Base-by-base conservation (phyloP, 257 asterid genomes). In the Galeopsis tetrahit region DNA sequence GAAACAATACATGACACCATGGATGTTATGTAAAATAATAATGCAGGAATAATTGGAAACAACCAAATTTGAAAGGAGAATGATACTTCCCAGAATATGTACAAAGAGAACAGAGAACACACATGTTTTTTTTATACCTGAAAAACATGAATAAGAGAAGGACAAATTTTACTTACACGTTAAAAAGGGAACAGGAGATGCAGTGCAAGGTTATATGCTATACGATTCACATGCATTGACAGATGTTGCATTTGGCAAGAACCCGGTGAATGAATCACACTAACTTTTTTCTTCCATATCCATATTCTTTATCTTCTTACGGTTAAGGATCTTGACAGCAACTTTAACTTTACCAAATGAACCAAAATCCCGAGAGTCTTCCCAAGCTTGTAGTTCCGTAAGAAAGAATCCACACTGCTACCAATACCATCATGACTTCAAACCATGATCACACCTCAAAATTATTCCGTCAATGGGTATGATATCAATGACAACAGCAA, bases 211-310 rank as follows among this genome's bases (percentile, higher is more conserved):
- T 71, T 52, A 51, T 42, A 51, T 38, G 35, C 17, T 33, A 56
- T 6, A 10, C 17, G 66, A 58, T 73, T 43, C 81, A 46, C 33
- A 79, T 32, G 74, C 14, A 66, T 31, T 43, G 40, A 32, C 61
- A 32, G 42, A 65, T 34, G 36, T 2, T 33, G 6, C 31, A 83
- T 81, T 56, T 56, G 39, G n/a, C 14, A 7, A 56, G 63, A 31
- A 56, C 38, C n/a, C 63, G 2, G 38, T 56, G 38, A 56, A 51
- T 4, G 5, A 38, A 44, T 44, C 60, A 53, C 60, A 4, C 83
- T 28, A 5, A 92, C 97, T 96, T 88, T 92, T 92, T 75, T 92
- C 97, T 69, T 91, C 97, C 97, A 91, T 89, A 40, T 91, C 97
- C 97, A 91, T 88, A 42, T 86, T 86, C 85, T 90, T 89, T 51